Evolutionary conservation across 805 yeast species (phyloP), one percentile per base, ranked within the genome.

Genomic region (Teunomyces barrocoloradensis): DNA sequence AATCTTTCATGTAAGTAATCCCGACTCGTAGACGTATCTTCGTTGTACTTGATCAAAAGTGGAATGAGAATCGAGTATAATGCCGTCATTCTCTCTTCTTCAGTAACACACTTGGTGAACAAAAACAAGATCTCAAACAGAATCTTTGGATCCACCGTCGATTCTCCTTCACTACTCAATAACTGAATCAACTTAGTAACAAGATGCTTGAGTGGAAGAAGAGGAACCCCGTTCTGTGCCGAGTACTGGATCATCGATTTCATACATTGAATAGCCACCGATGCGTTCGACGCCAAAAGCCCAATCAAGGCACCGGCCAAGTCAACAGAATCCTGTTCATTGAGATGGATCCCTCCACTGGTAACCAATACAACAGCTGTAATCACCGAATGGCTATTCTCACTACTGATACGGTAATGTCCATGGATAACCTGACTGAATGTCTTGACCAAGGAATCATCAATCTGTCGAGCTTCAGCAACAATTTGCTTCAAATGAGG

Each of bases 221-320:
- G 67, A 4, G 71, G 61, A 3, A 56, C 52, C 2, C 58, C 48
- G 0, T 55, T 53, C 5, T 58, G 61, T 3, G 61, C 46, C 30
- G 66, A 46, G 32, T 69, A 58, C 35, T 69, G 71, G 6, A 85
- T 69, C 37, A 88, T 66, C 0, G 84, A 72, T 54, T 77, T 84
- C 43, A 85, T 69, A 12, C 94, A 84, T 52, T 84, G 90, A 10
- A 71, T 50, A 10, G 68, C 68, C 27, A 66, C 61, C 6, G 66
- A 38, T 2, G 61, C 63, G 0, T 53, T 52, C 3, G 54, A 45
- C 7, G 32, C 45, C 32, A 68, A 36, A 43, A 69, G 55, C 4
- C 51, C 50, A 2, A 70, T 28, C 30, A 73, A 59, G 3, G 59
- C 55, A 5, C 52, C 47, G 13, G 63, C 57, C 23, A 71, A 45